A percentile compares a stretch with the other conserved stretches of the same genome.
These are phyloP conservation scores for Beauveria sp. DNA, from an alignment of 2,329 filamentous ascomycete genomes.

Conservation along the genomic window DNA sequence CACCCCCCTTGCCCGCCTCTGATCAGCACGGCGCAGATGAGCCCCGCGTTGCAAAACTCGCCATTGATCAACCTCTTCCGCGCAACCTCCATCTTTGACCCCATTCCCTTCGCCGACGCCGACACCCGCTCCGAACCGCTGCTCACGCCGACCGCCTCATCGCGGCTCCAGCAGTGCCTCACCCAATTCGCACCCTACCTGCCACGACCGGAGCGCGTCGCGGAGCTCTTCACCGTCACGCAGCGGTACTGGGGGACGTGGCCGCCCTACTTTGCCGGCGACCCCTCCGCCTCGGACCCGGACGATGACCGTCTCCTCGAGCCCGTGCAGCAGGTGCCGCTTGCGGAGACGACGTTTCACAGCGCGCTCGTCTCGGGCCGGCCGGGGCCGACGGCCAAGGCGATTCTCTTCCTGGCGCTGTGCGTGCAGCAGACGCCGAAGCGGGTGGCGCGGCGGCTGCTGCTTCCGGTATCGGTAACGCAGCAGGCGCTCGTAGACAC, in stretches of 20 bases:
- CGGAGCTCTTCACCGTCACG: conserved; percentile 16
- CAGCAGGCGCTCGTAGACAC: conserved; percentile 34
- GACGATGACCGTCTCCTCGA: conserved; percentile 9
- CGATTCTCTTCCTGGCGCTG: conserved; percentile 35
- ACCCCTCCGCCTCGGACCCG: too few relatives aligned
- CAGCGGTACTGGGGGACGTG: conserved; percentile 20
- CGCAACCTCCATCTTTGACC: conserved; percentile 5
- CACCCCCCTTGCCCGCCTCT: not conserved
- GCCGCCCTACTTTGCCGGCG: conserved; percentile 14
- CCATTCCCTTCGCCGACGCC: not conserved
- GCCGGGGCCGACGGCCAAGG: conserved; percentile 27
- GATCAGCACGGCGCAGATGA: not conserved
- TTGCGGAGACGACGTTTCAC: conserved; percentile 27
- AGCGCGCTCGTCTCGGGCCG: conserved; percentile 26
- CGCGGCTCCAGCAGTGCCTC: conserved; percentile 9
- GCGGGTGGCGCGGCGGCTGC: conserved; percentile 20
- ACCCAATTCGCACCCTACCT: conserved; percentile 12
- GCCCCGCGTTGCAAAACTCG: conserved; percentile 1
- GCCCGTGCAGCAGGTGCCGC: conserved; percentile 11
- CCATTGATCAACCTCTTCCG: conserved; percentile 1
- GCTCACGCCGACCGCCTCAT: not conserved
- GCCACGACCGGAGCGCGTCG: conserved; percentile 10
- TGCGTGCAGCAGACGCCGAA: conserved; percentile 32
- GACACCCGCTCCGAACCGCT: not conserved
- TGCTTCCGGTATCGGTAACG: conserved; percentile 27